Percentiles rank a stretch among this genome's conserved stretches.
phyloP scores from a whole-genome alignment of 2,329 filamentous ascomycete genomes.

The Nigrospora oryzae region DNA sequence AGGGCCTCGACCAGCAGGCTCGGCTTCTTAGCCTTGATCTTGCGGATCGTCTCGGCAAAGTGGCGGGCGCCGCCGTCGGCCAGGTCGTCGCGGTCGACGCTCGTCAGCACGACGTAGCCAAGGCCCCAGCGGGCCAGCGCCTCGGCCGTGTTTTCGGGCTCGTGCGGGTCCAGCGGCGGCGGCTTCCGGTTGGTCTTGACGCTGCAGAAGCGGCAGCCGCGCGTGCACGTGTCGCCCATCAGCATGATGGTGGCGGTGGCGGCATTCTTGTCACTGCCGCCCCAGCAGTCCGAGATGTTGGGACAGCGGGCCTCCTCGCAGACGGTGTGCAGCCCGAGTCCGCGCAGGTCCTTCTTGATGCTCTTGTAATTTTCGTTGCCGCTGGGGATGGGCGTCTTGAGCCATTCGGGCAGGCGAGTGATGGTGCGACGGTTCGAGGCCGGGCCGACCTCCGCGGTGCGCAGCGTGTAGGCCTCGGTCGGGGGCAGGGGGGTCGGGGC shows the following conservation, averaged over 20 bases:
- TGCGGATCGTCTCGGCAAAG: constrained; percentile 88
- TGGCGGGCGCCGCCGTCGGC: constrained; percentile 81
- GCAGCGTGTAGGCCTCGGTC: constrained; percentile 49
- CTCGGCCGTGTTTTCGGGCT: constrained; percentile 94
- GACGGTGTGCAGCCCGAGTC: constrained; percentile 85
- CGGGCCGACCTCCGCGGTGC: constrained; percentile 57
- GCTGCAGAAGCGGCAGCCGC: constrained; percentile 92
- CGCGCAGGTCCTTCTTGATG: constrained; percentile 88
- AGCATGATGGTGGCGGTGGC: constrained; percentile 98
- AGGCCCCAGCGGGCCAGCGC: constrained; percentile 87
- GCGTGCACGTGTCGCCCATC: constrained; percentile 97
- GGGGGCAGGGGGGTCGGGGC: constrained; percentile 32
- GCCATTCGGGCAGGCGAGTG: constrained; percentile 79
- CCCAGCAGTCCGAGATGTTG: constrained; percentile 98
- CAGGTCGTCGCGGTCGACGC: constrained; percentile 88
- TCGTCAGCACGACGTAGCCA: constrained; percentile 91
- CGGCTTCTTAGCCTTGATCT: constrained; percentile 80
- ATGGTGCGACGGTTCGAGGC: constrained; percentile 55
- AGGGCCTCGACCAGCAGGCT: constrained; percentile 73
- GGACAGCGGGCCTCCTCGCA: constrained; percentile 97
- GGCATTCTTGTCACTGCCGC: constrained; percentile 75
- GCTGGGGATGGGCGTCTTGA: constrained; percentile 89
- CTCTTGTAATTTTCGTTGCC: constrained; percentile 80
- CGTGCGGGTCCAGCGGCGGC: constrained; percentile 81
- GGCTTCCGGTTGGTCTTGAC: constrained; percentile 80